Evolutionary conservation across 179 eudicot species (phyloP).

Genomic region (Carnegiea gigantea): DNA sequence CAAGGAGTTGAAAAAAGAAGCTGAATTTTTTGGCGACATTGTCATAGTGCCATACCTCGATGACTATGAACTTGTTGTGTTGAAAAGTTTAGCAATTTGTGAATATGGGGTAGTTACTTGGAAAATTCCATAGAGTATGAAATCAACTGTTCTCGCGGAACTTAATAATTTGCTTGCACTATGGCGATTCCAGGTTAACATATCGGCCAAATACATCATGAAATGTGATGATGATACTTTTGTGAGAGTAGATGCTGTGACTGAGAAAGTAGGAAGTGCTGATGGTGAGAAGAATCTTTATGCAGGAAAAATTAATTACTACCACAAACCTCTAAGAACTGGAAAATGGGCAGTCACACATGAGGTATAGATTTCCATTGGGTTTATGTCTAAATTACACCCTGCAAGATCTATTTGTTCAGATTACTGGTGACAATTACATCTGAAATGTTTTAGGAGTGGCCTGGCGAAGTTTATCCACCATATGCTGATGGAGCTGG

Average conservation of each 20-base stretch:
- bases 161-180: background rate
- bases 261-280: constrained; percentile 37
- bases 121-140: background rate
- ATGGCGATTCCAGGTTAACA: constrained; percentile 35
- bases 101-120: constrained; percentile 48
- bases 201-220: constrained; percentile 48
- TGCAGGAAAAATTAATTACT: constrained; percentile 51
- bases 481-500: constrained; percentile 67
- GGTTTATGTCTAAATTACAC: background rate
- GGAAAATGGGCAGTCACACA: constrained; percentile 64
- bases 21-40: constrained; percentile 56
- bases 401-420: background rate
- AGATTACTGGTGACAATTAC: background rate
- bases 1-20: constrained; percentile 51
- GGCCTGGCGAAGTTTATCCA: constrained; percentile 51
- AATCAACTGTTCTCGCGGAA: background rate
- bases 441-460: constrained; percentile 43
- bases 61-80: constrained; percentile 56
- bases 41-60: constrained; percentile 57
- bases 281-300: constrained; percentile 36
- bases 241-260: constrained; percentile 54
- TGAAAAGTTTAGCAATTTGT: constrained; percentile 61
- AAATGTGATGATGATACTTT: constrained; percentile 68
- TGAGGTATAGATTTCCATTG: constrained; percentile 35
- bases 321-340: constrained; percentile 44